phyloP scores from a whole-genome alignment of 1,284 basidiomycete genomes.

The Microstroma glucosiphilum region DNA sequence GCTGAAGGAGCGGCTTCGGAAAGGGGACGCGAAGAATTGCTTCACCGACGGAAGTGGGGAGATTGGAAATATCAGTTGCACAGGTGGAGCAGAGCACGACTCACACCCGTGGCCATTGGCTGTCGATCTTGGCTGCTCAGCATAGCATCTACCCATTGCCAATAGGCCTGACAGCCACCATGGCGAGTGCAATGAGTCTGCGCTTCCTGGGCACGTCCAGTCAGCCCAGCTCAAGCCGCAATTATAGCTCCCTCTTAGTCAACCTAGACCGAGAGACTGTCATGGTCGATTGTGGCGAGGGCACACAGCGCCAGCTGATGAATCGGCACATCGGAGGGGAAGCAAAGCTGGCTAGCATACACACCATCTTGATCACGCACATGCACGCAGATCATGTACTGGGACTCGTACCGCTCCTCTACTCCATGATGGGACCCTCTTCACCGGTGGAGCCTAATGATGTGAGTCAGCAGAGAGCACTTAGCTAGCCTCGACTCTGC shows the following conservation, averaged over 20 bases:
- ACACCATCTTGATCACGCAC: constrained; percentile 45
- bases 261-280: constrained; percentile 35
- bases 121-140: neutral
- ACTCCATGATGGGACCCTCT: constrained; percentile 43
- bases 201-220: constrained; percentile 47
- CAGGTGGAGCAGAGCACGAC: no score
- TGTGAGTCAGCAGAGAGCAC: neutral
- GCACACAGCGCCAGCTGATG: constrained; percentile 42
- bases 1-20: no score
- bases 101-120: no score
- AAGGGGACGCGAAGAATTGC: no score
- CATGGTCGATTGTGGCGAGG: constrained; percentile 49
- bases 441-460: constrained; percentile 7
- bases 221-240: constrained; percentile 37
- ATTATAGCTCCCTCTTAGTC: constrained; percentile 40
- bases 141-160: neutral
- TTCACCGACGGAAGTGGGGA: no score
- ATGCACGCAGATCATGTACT: constrained; percentile 45
- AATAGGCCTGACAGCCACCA: neutral
- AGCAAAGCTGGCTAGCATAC: constrained; percentile 34
- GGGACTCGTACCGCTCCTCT: constrained; percentile 43
- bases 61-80: no score
- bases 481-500: no score
- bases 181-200: constrained; percentile 12
- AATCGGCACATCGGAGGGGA: constrained; percentile 33